phyloP scores from a whole-genome alignment of 148 eudicot species.

The Mesembryanthemum crystallinum region DNA sequence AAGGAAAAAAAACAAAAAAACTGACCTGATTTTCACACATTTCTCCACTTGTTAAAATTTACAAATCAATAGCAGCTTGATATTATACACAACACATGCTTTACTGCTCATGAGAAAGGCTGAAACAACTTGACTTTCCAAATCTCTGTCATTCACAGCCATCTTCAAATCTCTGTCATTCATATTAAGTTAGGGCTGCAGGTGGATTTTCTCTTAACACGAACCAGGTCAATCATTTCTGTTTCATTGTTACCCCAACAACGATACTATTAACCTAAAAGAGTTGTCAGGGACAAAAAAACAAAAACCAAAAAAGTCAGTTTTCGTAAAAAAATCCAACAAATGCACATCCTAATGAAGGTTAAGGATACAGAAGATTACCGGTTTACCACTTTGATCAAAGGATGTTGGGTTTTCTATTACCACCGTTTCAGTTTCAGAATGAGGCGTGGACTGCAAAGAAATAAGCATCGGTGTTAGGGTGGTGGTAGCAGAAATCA shows the following conservation, averaged over 20 bases:
- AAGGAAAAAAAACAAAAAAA: too few species aligned
- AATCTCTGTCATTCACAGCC: not conserved
- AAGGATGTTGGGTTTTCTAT: constrained; percentile 13
- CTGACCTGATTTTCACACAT: not conserved
- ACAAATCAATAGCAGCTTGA: not conserved
- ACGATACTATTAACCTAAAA: not conserved
- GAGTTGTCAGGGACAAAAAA: not conserved
- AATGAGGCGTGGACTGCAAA: not conserved
- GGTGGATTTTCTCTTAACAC: not conserved
- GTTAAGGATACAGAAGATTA: not conserved
- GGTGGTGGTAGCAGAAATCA: not conserved
- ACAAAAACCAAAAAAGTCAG: not conserved
- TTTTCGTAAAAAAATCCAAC: not conserved
- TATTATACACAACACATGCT: not conserved
- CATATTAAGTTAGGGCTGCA: not conserved
- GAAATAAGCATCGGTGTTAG: not conserved
- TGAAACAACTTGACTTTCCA: not conserved
- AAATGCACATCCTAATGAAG: not conserved
- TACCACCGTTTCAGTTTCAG: not conserved
- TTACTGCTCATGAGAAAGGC: not conserved
- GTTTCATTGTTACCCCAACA: constrained; percentile 3
- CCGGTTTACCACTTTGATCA: constrained; percentile 16
- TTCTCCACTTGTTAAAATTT: not conserved
- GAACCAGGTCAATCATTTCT: not conserved
- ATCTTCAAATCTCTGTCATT: not conserved